Base-by-base conservation (phyloP, 352 stramenopile species). In the Pythium grandisporangium region DNA sequence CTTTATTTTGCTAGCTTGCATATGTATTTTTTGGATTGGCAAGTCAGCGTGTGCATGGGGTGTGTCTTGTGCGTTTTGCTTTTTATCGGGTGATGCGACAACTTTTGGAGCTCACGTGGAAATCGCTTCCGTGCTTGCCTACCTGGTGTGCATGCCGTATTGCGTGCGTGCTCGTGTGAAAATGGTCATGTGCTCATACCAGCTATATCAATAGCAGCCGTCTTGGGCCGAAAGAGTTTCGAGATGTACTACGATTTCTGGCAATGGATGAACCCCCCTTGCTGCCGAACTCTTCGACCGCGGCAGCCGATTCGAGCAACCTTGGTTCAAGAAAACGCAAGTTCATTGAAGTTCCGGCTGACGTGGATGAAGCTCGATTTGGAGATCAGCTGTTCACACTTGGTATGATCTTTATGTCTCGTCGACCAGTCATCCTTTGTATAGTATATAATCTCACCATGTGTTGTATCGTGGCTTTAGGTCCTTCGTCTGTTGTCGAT, bases 211-310 rank as follows among this genome's bases (percentile, higher is more conserved):
- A 79, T 55, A 84, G 48, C 46, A 89, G 74, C 51, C 66, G 83
- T 51, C 71, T 91, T 37, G 77, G 76, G 6, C 69, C 77, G 8
- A 93, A 93, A 42, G 80, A 93, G 35, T 93, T 93, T 42, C 68
- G 73, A 38, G 80, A 93, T 36, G 75, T 91, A 16, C 47, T 93
- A 34, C 77, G 77, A 1, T 93, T 88, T 29, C 60, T 93, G 22
- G 76, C 80, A 14, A 93, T 93, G 77, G 80, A 93, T 41, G 77
- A 93, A 22, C 71, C 77, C 1, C 63, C 75, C 17, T 30, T 93
- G 21, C 53, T 93, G n/a, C 68, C 73, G 7, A 45, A 55, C 30
- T 80, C 76, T 16, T 66, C 70, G 0, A 66, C 48, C 1, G 54
- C 70, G 33, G 53, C 63, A 7, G 52, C 69, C 20, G 51, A 65